Percentiles rank a stretch among this genome's conserved stretches.
Conservation (phyloP, 495 filamentous ascomycete species). For the Chaetomium fimeti region DNA sequence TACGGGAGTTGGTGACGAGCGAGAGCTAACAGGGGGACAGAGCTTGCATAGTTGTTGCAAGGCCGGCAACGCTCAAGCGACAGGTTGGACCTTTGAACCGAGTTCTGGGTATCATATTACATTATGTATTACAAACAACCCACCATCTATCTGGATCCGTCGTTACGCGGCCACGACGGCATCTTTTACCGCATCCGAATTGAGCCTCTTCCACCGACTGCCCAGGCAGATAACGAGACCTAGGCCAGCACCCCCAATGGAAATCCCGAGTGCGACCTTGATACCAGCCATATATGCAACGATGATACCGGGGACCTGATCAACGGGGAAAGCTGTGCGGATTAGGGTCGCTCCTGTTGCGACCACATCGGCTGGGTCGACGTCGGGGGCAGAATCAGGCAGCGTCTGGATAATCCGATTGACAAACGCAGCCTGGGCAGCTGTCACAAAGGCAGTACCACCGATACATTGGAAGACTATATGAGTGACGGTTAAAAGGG, state of each 20-base stretch:
- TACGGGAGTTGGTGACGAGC: too few relatives aligned
- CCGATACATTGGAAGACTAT: constrained; percentile 52
- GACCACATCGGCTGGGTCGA: constrained; percentile 42
- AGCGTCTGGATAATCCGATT: constrained; percentile 35
- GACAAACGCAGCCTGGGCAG: constrained; percentile 35
- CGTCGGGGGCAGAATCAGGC: constrained; percentile 39
- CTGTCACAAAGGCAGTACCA: constrained; percentile 48
- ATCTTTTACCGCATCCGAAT: constrained; percentile 24
- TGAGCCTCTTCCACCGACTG: constrained; percentile 29
- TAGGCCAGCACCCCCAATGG: constrained; percentile 34
- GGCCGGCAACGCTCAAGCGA: too few relatives aligned
- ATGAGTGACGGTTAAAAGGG: constrained; percentile 27
- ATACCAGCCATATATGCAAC: constrained; percentile 59
- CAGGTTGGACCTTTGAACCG: background rate
- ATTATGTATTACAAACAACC: background rate
- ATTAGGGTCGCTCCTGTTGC: constrained; percentile 42
- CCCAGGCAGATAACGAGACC: constrained; percentile 30
- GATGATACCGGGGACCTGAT: constrained; percentile 52
- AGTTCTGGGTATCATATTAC: too few relatives aligned
- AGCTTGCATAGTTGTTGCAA: too few relatives aligned
- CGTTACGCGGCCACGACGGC: constrained; percentile 20
- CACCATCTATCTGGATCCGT: background rate
- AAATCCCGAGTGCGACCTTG: constrained; percentile 33
- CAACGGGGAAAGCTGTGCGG: constrained; percentile 37
- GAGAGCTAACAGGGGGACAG: too few relatives aligned